Evolutionary conservation across 2,329 filamentous ascomycete species (phyloP).

Genomic region (Cercospora berteroae): DNA sequence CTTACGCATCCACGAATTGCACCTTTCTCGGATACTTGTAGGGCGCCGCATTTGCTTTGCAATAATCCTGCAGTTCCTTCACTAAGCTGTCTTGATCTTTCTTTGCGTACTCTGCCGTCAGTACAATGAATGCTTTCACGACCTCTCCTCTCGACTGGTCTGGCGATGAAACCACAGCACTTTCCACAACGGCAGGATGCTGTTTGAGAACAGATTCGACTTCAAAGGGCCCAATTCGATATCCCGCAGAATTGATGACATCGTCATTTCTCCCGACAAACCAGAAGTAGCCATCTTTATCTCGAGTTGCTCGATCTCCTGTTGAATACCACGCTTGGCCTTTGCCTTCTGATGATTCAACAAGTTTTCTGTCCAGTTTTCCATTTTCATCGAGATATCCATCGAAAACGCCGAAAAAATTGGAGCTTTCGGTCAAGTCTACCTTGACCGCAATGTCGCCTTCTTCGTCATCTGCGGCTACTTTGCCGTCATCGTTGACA

Average conservation of each 20-base stretch:
- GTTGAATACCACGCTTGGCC: constrained; percentile 38
- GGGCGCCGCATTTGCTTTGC: constrained; percentile 43
- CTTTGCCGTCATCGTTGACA: constrained; percentile 36
- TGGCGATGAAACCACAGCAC: constrained; percentile 43
- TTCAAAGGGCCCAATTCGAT: constrained; percentile 45
- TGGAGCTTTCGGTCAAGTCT: constrained; percentile 21
- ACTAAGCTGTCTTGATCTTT: constrained; percentile 28
- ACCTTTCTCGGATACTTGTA: constrained; percentile 46
- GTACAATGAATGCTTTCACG: constrained; percentile 44
- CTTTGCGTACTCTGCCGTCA: constrained; percentile 32
- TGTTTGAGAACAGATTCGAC: constrained; percentile 45
- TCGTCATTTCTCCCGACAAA: constrained; percentile 97
- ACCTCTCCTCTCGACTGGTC: constrained; percentile 41
- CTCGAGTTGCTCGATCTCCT: constrained; percentile 73
- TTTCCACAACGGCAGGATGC: constrained; percentile 42
- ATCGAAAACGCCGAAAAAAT: constrained; percentile 34
- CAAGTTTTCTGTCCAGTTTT: constrained; percentile 26
- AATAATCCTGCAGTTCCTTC: constrained; percentile 43
- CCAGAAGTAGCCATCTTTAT: constrained; percentile 99
- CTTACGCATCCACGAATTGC: constrained; percentile 38
- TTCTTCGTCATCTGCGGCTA: constrained; percentile 34
- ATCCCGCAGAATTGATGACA: constrained; percentile 45
- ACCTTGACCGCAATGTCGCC: constrained; percentile 40
- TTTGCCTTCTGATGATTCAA: constrained; percentile 5
- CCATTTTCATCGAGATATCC: constrained; percentile 33